Evolutionary conservation across 345 rosid genomes (phyloP).

Genomic region (Gossypium ekmanianum): DNA sequence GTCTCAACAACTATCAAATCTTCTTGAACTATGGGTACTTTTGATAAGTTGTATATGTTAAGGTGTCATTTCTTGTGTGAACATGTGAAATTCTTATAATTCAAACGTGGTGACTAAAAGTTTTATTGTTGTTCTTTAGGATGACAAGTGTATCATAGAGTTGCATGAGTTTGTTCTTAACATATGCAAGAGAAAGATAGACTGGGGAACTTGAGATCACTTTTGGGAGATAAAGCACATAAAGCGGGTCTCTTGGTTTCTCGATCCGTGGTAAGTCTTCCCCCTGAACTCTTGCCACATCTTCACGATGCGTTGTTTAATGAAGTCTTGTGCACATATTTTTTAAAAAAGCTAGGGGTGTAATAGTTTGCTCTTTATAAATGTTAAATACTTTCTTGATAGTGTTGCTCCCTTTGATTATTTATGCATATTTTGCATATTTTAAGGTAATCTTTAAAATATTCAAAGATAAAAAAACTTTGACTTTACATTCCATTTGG

Average conservation of each 20-base stretch:
- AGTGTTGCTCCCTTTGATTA: neutral
- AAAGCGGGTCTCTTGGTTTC: slow-evolving; percentile 75
- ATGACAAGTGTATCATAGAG: slow-evolving; percentile 52
- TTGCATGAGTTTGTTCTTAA: slow-evolving; percentile 60
- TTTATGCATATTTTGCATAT: neutral
- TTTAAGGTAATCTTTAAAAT: neutral
- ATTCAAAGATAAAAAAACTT: neutral
- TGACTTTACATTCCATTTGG: neutral
- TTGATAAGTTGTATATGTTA: neutral
- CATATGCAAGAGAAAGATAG: slow-evolving; percentile 43
- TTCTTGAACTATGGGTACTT: neutral
- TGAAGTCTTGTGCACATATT: slow-evolving; percentile 49
- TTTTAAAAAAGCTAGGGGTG: no score
- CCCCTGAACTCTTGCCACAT: slow-evolving; percentile 86
- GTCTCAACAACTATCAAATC: neutral
- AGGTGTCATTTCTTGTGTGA: slow-evolving; percentile 1
- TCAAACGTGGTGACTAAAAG: neutral
- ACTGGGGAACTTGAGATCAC: slow-evolving; percentile 34
- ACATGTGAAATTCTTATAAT: neutral
- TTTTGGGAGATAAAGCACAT: slow-evolving; percentile 50
- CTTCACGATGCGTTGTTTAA: slow-evolving; percentile 75
- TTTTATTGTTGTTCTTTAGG: slow-evolving; percentile 33
- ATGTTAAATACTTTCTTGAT: no score
- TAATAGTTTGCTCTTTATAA: no score
- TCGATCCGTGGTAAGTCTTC: slow-evolving; percentile 77